Conservation (phyloP, 176 grass and related monocot genomes). For the Cenchrus purpureus region DNA sequence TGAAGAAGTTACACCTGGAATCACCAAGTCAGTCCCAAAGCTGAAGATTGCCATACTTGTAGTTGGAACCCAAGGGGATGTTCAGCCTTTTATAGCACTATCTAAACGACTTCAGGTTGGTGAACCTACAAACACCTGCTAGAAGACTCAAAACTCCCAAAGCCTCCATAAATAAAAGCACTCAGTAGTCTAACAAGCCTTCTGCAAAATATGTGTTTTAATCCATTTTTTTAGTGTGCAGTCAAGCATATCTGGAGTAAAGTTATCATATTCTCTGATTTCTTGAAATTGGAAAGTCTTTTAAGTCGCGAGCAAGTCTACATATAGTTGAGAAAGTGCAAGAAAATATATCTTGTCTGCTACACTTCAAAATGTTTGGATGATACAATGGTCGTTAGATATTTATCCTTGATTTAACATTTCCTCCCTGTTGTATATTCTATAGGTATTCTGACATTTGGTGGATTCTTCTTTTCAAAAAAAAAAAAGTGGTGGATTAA, state of each 20-base stretch:
- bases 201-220: conserved; percentile 17
- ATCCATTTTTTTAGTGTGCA: not conserved
- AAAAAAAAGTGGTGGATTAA: not conserved
- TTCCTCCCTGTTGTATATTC: not conserved
- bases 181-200: not conserved
- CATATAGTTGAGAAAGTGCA: not conserved
- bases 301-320: conserved; percentile 15
- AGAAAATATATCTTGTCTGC: not conserved
- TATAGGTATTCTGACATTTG: conserved; percentile 10
- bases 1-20: conserved; percentile 47
- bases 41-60: conserved; percentile 97
- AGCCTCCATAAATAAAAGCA: not conserved
- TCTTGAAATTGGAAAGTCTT: conserved; percentile 12
- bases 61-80: conserved; percentile 96
- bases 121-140: conserved; percentile 43
- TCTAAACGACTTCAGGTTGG: conserved; percentile 89
- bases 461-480: not conserved
- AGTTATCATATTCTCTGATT: conserved; percentile 11
- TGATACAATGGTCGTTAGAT: conserved; percentile 6
- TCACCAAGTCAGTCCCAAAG: conserved; percentile 83
- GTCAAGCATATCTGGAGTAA: conserved; percentile 10
- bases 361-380: conserved; percentile 29
- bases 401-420: conserved; percentile 19
- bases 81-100: conserved; percentile 99
- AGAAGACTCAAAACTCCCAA: not conserved